phyloP scores from a whole-genome alignment of 1,284 basidiomycete species.

The Sphaerobolus stellatus region DNA sequence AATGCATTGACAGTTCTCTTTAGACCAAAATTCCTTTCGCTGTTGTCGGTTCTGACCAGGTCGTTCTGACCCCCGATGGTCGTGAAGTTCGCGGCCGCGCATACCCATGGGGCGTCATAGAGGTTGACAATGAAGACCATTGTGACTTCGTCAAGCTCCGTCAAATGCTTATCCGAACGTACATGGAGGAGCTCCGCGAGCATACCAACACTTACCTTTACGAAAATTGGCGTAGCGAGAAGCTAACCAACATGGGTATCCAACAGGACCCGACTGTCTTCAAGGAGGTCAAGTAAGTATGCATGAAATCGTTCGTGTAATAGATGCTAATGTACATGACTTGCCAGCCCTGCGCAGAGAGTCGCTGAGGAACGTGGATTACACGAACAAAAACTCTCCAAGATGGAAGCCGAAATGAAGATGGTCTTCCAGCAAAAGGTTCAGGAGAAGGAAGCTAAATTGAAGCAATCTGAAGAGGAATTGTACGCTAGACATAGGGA shows the following conservation, averaged over 20 bases:
- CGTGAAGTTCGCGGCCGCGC: slow-evolving; percentile 87
- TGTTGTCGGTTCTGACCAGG: slow-evolving; percentile 87
- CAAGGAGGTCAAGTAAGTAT: slow-evolving; percentile 93
- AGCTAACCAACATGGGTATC: slow-evolving; percentile 93
- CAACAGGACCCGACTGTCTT: slow-evolving; percentile 95
- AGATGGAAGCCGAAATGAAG: slow-evolving; percentile 99
- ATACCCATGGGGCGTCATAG: slow-evolving; percentile 97
- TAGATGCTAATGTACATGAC: neutral
- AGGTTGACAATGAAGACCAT: slow-evolving; percentile 97
- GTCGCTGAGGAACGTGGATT: slow-evolving; percentile 92
- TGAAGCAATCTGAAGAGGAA: slow-evolving; percentile 98
- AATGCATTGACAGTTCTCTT: neutral
- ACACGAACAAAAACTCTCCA: slow-evolving; percentile 93
- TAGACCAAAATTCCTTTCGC: slow-evolving; percentile 95
- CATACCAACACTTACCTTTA: slow-evolving; percentile 92
- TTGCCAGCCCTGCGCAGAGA: slow-evolving; percentile 82
- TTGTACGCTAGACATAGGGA: slow-evolving; percentile 96
- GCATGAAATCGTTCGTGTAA: neutral
- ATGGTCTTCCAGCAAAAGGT: slow-evolving; percentile 99
- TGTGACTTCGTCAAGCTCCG: slow-evolving; percentile 98
- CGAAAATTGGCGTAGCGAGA: slow-evolving; percentile 96
- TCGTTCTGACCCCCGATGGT: slow-evolving; percentile 81
- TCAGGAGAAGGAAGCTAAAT: slow-evolving; percentile 95
- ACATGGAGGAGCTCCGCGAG: slow-evolving; percentile 97
- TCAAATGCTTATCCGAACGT: slow-evolving; percentile 96